Evolutionary conservation across 2,329 filamentous ascomycete species (phyloP).

Genomic region (Arthrocladium fulminans): DNA sequence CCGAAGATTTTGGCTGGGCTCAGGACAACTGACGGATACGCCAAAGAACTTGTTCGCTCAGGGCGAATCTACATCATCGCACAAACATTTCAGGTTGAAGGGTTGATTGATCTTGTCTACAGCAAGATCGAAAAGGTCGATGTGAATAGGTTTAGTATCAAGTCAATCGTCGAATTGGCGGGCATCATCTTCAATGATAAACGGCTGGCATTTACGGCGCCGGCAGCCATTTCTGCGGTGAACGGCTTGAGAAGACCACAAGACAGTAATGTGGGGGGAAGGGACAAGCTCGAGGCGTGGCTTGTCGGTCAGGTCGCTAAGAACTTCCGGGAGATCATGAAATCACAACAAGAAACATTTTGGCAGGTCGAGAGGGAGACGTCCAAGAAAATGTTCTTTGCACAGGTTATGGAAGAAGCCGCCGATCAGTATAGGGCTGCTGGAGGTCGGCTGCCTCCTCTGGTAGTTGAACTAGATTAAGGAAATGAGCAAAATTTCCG

Average conservation of each 20-base stretch:
- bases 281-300: slow-evolving; percentile 7
- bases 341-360: background rate
- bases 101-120: slow-evolving; percentile 12
- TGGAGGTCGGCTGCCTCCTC: background rate
- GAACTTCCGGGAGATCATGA: slow-evolving; percentile 8
- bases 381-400: slow-evolving; percentile 3
- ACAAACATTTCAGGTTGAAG: slow-evolving; percentile 11
- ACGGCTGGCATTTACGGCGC: background rate
- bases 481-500: background rate
- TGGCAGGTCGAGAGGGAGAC: slow-evolving; percentile 5
- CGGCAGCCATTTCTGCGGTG: background rate
- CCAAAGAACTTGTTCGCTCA: slow-evolving; percentile 8
- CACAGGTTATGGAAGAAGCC: slow-evolving; percentile 4
- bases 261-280: background rate
- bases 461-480: slow-evolving; percentile 4
- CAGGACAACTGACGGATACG: slow-evolving; percentile 10
- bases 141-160: background rate
- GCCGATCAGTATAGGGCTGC: slow-evolving; percentile 4
- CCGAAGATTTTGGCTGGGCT: slow-evolving; percentile 13
- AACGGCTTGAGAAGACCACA: background rate
- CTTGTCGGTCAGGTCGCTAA: slow-evolving; percentile 5
- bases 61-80: slow-evolving; percentile 15
- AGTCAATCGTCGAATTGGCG: slow-evolving; percentile 3
- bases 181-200: slow-evolving; percentile 1
- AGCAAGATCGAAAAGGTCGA: slow-evolving; percentile 13